Conservation (phyloP, 2,329 filamentous ascomycete genomes). For the Microsporum canis region DNA sequence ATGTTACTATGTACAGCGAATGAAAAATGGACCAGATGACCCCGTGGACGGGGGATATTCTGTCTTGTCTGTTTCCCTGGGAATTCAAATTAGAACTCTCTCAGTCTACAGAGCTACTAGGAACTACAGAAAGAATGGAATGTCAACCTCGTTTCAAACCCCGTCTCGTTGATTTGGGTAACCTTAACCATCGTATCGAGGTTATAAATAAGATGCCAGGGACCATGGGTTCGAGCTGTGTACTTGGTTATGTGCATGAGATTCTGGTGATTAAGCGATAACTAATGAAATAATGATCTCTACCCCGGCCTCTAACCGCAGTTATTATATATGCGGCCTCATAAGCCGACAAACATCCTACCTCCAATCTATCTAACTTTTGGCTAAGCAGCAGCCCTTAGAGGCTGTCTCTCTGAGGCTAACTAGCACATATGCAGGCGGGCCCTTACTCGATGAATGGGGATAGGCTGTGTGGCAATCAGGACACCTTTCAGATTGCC, state of each 20-base stretch:
- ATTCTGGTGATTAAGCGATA: neutral
- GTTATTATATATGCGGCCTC: neutral
- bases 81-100: neutral
- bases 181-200: neutral
- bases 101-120: neutral
- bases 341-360: neutral
- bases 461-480: neutral
- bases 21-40: neutral
- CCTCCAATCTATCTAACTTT: constrained; percentile 2
- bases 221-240: neutral
- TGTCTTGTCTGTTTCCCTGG: neutral
- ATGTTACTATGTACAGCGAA: neutral
- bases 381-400: neutral
- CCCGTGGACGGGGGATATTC: neutral
- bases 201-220: neutral
- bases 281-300: neutral
- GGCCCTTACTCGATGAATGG: neutral
- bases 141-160: constrained; percentile 3
- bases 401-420: neutral
- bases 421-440: neutral
- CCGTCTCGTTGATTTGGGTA: neutral
- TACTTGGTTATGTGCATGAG: neutral
- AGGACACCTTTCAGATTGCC: neutral
- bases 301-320: neutral
- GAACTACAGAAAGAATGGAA: neutral